Conservation (phyloP, 169 alveolate species). For the Eimeria praecox region DNA sequence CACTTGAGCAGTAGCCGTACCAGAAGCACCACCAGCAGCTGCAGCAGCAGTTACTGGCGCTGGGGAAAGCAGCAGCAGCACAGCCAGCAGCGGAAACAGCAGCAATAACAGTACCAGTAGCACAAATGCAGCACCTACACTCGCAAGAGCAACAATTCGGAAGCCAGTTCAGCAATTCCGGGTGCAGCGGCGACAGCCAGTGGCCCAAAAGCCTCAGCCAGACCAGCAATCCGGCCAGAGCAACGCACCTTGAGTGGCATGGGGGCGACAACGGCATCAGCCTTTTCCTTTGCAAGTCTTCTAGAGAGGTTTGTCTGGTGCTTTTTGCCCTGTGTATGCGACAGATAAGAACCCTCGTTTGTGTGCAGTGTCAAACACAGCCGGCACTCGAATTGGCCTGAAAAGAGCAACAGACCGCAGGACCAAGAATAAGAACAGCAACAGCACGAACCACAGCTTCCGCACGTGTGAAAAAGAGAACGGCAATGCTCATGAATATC, state of each 20-base stretch:
- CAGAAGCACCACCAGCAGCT: not conserved
- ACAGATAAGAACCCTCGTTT: constrained; percentile 98
- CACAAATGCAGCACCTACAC: not conserved
- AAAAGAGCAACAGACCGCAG: not conserved
- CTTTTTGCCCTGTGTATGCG: constrained; percentile 98
- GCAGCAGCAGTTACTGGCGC: not conserved
- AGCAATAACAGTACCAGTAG: not conserved
- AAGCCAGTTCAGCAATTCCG: not conserved
- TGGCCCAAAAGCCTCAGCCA: not conserved
- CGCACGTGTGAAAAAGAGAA: not conserved
- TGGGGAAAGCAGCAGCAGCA: not conserved
- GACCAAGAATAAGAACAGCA: not conserved
- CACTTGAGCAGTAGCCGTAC: not conserved
- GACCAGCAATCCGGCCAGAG: not conserved
- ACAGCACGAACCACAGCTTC: not conserved
- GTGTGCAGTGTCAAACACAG: constrained; percentile 99
- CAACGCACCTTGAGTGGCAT: constrained; percentile 88
- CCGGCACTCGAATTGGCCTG: constrained; percentile 92
- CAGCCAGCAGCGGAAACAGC: not conserved
- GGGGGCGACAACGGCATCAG: constrained; percentile 89
- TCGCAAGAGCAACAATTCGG: not conserved
- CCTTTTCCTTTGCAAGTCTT: constrained; percentile 97
- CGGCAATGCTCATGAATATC: not conserved
- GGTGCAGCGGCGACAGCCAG: not conserved
- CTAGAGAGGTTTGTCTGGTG: constrained; percentile 95